A percentile compares a stretch with the other conserved stretches of the same genome.
Evolutionary conservation across 106 monocot genomes (phyloP).

Genomic region (Acanthochlamys bracteata): DNA sequence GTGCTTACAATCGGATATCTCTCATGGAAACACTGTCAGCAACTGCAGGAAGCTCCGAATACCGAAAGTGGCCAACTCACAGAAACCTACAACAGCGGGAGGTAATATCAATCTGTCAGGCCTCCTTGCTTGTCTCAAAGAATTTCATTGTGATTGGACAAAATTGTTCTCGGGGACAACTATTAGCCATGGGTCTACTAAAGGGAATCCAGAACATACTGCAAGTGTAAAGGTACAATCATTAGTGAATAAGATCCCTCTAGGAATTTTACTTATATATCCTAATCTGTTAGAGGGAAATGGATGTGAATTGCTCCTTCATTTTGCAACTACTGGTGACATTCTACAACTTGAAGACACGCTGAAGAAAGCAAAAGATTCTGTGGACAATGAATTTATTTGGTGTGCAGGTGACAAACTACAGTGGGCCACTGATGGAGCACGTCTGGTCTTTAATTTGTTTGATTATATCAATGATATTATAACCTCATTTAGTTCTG

Average conservation of each 20-base stretch:
- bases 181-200: neutral
- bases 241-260: constrained; percentile 35
- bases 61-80: constrained; percentile 16
- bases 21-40: constrained; percentile 10
- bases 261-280: constrained; percentile 49
- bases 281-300: constrained; percentile 22
- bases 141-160: constrained; percentile 32
- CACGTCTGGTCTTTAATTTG: constrained; percentile 47
- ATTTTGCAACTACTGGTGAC: constrained; percentile 62
- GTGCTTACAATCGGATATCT: neutral
- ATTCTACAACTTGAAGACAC: constrained; percentile 21
- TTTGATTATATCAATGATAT: constrained; percentile 61
- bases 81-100: constrained; percentile 12
- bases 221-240: constrained; percentile 1
- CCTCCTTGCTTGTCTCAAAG: constrained; percentile 34
- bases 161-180: constrained; percentile 4
- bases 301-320: constrained; percentile 47
- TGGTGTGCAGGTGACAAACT: neutral
- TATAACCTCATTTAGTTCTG: constrained; percentile 35
- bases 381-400: neutral
- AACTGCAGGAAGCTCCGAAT: constrained; percentile 39
- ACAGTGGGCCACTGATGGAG: constrained; percentile 36
- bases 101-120: neutral
- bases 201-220: constrained; percentile 6
- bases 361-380: constrained; percentile 5